Conservation (phyloP, 2,329 filamentous ascomycete species). For the Monosporascus cannonballus region DNA sequence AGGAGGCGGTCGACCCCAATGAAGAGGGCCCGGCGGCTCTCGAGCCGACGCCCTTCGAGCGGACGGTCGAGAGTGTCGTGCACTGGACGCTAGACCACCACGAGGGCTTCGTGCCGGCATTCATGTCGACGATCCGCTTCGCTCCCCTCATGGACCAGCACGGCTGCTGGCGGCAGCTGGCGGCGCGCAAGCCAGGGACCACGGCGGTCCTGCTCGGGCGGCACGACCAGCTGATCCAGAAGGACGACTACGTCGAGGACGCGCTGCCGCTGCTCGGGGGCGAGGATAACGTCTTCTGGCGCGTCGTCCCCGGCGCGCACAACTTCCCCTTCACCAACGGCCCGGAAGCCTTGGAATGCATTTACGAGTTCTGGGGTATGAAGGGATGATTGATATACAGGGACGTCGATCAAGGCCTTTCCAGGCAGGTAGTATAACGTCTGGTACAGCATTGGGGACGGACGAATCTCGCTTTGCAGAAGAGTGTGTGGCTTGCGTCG, state of each 20-base stretch:
- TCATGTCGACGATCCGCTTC: slow-evolving; percentile 51
- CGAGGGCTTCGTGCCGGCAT: slow-evolving; percentile 52
- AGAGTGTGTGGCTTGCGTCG: too few relatives aligned
- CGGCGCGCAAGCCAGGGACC: slow-evolving; percentile 33
- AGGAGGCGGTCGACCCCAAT: slow-evolving; percentile 32
- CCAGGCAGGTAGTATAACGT: not conserved
- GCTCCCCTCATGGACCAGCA: slow-evolving; percentile 49
- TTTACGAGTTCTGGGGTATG: slow-evolving; percentile 43
- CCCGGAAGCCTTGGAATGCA: slow-evolving; percentile 34
- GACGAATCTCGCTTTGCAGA: too few relatives aligned
- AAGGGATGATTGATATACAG: slow-evolving; percentile 1
- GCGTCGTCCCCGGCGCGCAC: slow-evolving; percentile 47
- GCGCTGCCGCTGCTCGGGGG: slow-evolving; percentile 47
- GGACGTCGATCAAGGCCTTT: too few relatives aligned
- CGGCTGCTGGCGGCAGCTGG: slow-evolving; percentile 42
- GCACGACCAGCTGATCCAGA: slow-evolving; percentile 46
- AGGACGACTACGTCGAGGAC: slow-evolving; percentile 41
- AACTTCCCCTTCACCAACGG: slow-evolving; percentile 58
- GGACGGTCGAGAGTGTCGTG: slow-evolving; percentile 43
- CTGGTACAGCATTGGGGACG: too few relatives aligned
- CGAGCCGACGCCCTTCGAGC: slow-evolving; percentile 34
- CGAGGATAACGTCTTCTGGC: slow-evolving; percentile 42
- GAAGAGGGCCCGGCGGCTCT: slow-evolving; percentile 11
- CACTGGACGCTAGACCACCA: slow-evolving; percentile 54
- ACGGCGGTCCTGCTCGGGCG: slow-evolving; percentile 47